Base-by-base conservation (phyloP, 2,329 filamentous ascomycete genomes). In the Biscogniauxia sp. region DNA sequence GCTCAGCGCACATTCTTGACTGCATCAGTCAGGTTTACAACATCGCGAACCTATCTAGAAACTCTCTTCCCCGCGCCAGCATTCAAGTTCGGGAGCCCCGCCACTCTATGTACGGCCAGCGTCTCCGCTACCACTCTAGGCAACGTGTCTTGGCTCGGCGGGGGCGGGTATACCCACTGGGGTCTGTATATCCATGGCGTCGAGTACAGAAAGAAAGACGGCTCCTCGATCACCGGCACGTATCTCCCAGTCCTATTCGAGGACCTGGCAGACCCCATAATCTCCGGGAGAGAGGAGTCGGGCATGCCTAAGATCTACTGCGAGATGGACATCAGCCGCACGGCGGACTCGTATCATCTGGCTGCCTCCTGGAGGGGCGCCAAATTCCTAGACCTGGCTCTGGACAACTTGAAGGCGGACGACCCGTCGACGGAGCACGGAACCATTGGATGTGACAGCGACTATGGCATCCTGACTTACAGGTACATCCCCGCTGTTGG, bases 121-220 rank as follows among this genome's bases (percentile, higher is more conserved):
- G 75, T 79, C 56, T 76, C 74, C 0, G 72, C 74, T 20, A 83
- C 70, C 0, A 77, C 76, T 1, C 70, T 84, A 2, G 70, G 75
- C 45, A 80, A 81, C 0, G 81, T 89, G 77, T 77, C 81, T 28
- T 89, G 86, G 85, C 79, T 89, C 0, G 85, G 83, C 3, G 86
- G 86, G 1, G 72, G 74, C 0, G 85, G 86, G 0, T 89, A 89
- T 69, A 79, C 75, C 19, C 80, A 82, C 64, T 74, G 86, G 15
- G 86, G 84, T 0, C 76, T 89, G 0, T 88, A 86, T 67, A 80
- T 89, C 17, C 86, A 89, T 62, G 86, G 84, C 0, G 82, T 88
- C 1, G 73, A 85, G 62, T 87, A 87, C 64, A 77, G 73, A 0
- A 82, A 80, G 64, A 74, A 77, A 70, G 82, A 73, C 57, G 83